Percentiles rank a stretch among this genome's conserved stretches.
Evolutionary conservation across 83 land plant species (phyloP).

Genomic region (Picea engelmannii): DNA sequence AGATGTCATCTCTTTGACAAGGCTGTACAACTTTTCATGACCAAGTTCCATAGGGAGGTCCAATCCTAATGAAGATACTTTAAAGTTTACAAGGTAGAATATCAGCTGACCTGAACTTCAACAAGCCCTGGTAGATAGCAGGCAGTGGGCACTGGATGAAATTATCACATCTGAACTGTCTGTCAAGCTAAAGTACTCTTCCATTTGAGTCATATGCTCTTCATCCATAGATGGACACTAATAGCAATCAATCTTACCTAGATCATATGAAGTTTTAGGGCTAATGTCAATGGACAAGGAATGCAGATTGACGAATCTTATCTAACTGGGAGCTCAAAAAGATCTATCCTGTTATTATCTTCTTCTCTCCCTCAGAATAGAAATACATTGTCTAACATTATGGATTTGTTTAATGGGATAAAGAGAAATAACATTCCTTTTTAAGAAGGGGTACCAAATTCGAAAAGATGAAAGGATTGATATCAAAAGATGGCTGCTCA

Average conservation of each 20-base stretch:
- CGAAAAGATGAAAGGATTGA: too few relatives aligned
- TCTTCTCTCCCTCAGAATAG: too few relatives aligned
- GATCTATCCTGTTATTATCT: too few relatives aligned
- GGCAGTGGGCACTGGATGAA: neutral
- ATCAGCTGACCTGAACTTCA: neutral
- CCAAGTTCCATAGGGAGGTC: neutral
- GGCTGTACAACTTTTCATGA: neutral
- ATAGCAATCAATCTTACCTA: neutral
- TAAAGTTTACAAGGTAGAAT: neutral
- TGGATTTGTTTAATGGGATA: too few relatives aligned
- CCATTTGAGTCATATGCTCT: neutral
- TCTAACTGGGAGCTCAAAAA: too few relatives aligned
- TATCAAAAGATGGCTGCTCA: too few relatives aligned
- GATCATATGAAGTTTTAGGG: too few relatives aligned
- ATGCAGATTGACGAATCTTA: too few relatives aligned
- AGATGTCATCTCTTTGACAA: neutral
- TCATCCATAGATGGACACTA: neutral
- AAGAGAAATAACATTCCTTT: too few relatives aligned
- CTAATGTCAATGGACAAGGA: too few relatives aligned
- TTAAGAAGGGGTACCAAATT: too few relatives aligned
- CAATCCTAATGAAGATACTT: conserved; percentile 2
- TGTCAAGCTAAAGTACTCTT: neutral
- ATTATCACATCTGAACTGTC: neutral
- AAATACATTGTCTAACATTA: too few relatives aligned
- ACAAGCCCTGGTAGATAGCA: neutral